These are phyloP conservation scores for Byssoonygena ceratinophila DNA, from an alignment of 2,329 filamentous ascomycete genomes.

Conservation along the genomic window DNA sequence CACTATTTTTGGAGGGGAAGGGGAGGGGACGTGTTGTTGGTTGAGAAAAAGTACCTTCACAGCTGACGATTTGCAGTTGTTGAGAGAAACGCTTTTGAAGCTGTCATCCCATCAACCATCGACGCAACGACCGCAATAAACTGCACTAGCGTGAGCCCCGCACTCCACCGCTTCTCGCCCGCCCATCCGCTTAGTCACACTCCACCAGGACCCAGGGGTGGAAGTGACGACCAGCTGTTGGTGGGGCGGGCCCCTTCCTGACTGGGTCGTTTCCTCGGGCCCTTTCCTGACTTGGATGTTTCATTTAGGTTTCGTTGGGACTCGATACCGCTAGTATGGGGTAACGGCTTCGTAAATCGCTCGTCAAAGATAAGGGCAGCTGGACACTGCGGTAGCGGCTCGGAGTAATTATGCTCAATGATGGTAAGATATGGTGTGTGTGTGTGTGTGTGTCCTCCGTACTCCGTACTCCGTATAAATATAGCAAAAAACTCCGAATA, in stretches of 20 bases:
- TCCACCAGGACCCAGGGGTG: too few species aligned
- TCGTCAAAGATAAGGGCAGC: not conserved
- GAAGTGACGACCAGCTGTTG: not conserved
- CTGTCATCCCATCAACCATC: not conserved
- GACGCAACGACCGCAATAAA: not conserved
- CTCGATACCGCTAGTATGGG: not conserved
- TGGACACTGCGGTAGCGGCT: not conserved
- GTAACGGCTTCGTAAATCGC: not conserved
- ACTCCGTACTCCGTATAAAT: too few species aligned
- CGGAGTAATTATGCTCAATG: not conserved
- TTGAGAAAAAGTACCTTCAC: not conserved
- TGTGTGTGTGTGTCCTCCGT: not conserved
- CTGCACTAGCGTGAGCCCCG: not conserved
- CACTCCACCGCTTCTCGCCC: not conserved
- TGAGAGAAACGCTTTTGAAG: not conserved
- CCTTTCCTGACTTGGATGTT: not conserved
- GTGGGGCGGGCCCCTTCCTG: constrained; percentile 6
- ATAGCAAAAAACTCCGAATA: not conserved
- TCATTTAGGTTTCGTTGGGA: constrained; percentile 10
- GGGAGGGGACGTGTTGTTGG: not conserved
- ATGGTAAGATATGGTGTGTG: not conserved
- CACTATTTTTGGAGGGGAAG: too few species aligned
- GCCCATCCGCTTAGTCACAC: constrained; percentile 6
- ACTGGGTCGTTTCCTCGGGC: constrained; percentile 1
- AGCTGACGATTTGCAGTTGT: too few species aligned